phyloP scores from a whole-genome alignment of 805 yeast species.

The Blastobotrys muscicola region DNA sequence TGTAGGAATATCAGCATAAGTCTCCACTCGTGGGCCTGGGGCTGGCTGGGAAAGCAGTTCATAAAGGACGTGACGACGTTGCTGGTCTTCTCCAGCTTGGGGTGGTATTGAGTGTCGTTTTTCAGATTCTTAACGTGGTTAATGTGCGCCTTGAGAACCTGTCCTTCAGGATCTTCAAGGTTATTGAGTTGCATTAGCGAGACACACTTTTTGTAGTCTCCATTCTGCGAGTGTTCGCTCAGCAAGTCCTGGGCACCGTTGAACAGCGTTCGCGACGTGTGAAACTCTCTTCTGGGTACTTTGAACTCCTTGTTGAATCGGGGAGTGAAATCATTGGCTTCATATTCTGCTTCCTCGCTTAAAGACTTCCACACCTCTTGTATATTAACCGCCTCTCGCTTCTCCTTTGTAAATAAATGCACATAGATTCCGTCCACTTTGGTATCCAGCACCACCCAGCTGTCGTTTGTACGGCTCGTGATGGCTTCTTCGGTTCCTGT shows the following conservation, averaged over 20 bases:
- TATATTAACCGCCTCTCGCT: conserved; percentile 59
- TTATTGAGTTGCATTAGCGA: background rate
- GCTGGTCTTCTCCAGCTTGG: conserved; percentile 6
- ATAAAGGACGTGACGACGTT: conserved; percentile 19
- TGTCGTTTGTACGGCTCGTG: conserved; percentile 32
- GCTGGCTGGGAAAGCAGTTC: conserved; percentile 14
- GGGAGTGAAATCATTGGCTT: background rate
- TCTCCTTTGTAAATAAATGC: conserved; percentile 62
- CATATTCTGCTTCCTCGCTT: background rate
- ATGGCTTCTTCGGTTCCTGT: conserved; percentile 51
- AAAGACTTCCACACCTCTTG: conserved; percentile 50
- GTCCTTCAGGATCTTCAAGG: conserved; percentile 3
- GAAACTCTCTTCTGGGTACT: background rate
- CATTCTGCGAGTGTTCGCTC: conserved; percentile 3
- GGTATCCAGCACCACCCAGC: conserved; percentile 79
- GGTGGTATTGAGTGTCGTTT: background rate
- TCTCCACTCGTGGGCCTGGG: conserved; percentile 23
- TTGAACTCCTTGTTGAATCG: background rate
- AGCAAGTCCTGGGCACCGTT: background rate
- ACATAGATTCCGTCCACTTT: conserved; percentile 52
- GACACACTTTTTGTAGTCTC: conserved; percentile 11
- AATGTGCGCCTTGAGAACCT: conserved; percentile 17
- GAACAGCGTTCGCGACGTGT: background rate
- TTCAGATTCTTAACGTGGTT: conserved; percentile 8
- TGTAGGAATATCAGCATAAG: conserved; percentile 21